Evolutionary conservation across 345 rosid species (phyloP).

Genomic region (Noccaea caerulescens): DNA sequence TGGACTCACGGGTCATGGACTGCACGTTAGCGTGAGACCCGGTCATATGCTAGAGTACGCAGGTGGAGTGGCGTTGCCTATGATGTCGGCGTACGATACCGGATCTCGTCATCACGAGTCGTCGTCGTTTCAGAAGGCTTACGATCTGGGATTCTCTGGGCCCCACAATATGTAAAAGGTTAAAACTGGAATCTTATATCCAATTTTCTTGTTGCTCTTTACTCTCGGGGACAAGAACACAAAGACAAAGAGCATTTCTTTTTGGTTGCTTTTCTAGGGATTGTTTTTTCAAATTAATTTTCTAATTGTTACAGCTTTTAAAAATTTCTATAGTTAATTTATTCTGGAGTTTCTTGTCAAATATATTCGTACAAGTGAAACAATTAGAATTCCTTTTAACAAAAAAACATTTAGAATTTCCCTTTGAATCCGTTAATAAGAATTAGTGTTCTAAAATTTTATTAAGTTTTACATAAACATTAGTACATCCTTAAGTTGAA

Average conservation of each 20-base stretch:
- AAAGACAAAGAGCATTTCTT: slow-evolving; percentile 21
- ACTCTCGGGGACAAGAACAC: slow-evolving; percentile 15
- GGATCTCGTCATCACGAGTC: slow-evolving; percentile 37
- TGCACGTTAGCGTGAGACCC: slow-evolving; percentile 50
- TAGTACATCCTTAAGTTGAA: not conserved
- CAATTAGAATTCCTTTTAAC: not conserved
- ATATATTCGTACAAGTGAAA: slow-evolving; percentile 2
- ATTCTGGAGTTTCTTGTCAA: slow-evolving; percentile 2
- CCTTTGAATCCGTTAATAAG: not conserved
- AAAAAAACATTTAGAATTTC: not conserved
- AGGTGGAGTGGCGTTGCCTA: slow-evolving; percentile 56
- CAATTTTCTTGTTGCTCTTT: slow-evolving; percentile 26
- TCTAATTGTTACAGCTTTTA: not conserved
- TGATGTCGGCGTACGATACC: slow-evolving; percentile 51
- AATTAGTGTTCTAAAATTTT: not conserved
- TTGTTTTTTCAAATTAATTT: not conserved
- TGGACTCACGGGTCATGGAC: slow-evolving; percentile 58
- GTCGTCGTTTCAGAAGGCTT: slow-evolving; percentile 54
- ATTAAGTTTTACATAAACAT: not conserved
- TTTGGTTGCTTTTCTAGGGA: slow-evolving; percentile 20
- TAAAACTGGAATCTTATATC: slow-evolving; percentile 33
- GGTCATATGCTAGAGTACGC: slow-evolving; percentile 56
- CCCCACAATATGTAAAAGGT: slow-evolving; percentile 37
- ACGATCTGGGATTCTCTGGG: slow-evolving; percentile 56
- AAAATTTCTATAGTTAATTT: not conserved